A percentile compares a stretch with the other conserved stretches of the same genome.
Evolutionary conservation across 345 rosid species (phyloP).

Genomic region (Lagerstroemia speciosa): DNA sequence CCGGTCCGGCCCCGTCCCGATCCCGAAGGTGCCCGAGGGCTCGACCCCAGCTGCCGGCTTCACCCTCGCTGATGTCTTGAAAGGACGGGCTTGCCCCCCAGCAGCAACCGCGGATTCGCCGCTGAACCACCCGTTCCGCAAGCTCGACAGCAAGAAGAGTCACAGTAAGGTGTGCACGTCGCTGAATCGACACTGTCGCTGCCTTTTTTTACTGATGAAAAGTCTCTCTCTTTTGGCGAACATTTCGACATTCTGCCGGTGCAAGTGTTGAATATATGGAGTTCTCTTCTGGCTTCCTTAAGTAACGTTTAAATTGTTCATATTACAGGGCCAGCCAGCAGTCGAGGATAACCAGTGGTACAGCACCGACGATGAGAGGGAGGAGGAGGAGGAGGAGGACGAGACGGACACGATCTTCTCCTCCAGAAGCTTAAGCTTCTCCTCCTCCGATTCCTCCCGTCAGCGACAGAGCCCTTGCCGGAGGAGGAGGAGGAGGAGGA

Average conservation of each 20-base stretch:
- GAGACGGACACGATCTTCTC: constrained; percentile 54
- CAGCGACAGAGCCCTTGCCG: constrained; percentile 4
- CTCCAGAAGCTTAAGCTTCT: constrained; percentile 43
- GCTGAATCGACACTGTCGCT: no score
- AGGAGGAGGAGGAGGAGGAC: constrained; percentile 20
- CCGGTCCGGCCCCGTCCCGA: neutral
- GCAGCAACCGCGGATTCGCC: neutral
- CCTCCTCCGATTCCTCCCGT: constrained; percentile 53
- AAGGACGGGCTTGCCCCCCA: constrained; percentile 4
- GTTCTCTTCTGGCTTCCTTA: no score
- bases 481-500: constrained; percentile 8
- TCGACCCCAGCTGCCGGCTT: neutral
- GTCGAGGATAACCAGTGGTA: constrained; percentile 48
- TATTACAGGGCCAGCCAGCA: neutral
- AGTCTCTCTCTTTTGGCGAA: no score
- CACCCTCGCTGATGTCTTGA: neutral
- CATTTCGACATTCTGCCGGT: no score
- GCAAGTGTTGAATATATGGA: no score
- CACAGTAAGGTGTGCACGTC: neutral
- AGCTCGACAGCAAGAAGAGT: neutral
- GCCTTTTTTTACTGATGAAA: no score
- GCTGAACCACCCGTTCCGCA: neutral
- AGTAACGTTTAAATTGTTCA: no score
- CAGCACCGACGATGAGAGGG: constrained; percentile 51
- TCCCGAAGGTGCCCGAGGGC: neutral